Base-by-base conservation (phyloP, 1,139 yeast species). In the Candida gigantensis region DNA sequence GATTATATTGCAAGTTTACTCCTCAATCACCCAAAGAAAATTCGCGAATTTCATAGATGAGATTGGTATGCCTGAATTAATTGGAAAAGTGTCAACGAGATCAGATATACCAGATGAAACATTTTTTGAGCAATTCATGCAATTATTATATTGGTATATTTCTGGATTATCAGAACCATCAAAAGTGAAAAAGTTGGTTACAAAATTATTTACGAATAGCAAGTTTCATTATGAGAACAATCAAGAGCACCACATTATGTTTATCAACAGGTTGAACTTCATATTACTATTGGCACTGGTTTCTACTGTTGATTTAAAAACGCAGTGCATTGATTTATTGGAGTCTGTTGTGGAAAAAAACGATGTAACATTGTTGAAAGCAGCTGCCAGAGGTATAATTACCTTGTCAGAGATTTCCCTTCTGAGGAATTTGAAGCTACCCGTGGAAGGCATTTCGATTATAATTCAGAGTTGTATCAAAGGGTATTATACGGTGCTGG, bases 21-120 rank as follows among this genome's bases (percentile, higher is more conserved):
- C 57, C 1, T 50, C 58, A 0, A 51, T 69, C 3, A 62, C 73
- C 0, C 28, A 45, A 2, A 45, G 70, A 28, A 65, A 57, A 38
- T 72, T 71, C 48, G 56, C 67, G 17, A 67, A 69, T 41, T 70
- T 68, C 39, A 50, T 46, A 1, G 71, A 67, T 39, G 77, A 71
- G 44, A 41, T 48, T 14, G 44, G 37, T 7, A 45, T 44, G 3
- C 65, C 67, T 1, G 53, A 51, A 6, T 32, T 62, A 2, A 34
- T 70, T 10, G 58, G 59, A 1, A 44, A 38, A 17, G 49, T 69
- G 1, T 39, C 46, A 6, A 53, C 66, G 0, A 45, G 66, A 31
- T 52, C 55, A 32, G 72, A 65, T 37, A 51, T 71, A 3, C 71
- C 73, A 0, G 53, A 50, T 7, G 45, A 51, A 2, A 50, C 70